Evolutionary conservation across 306 rosid species (phyloP).

Genomic region (Hippophae rhamnoides): DNA sequence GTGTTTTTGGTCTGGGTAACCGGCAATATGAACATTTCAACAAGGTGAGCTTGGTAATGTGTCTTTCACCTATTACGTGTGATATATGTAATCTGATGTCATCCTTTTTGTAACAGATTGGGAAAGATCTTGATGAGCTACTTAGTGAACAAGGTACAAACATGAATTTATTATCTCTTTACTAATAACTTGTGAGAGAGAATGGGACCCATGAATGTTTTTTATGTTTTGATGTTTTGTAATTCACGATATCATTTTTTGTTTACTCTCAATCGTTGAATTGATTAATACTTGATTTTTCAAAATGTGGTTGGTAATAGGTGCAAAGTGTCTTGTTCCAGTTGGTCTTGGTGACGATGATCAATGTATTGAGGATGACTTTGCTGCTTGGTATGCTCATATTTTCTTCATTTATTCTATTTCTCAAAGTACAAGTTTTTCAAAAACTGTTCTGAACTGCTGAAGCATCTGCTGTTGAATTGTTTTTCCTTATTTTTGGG

Average conservation of each 20-base stretch:
- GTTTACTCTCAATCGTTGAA: neutral
- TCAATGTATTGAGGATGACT: slow-evolving; percentile 96
- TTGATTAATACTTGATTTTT: neutral
- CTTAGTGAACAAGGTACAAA: too few relatives aligned
- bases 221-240: too few relatives aligned
- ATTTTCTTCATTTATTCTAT: neutral
- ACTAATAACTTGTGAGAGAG: too few relatives aligned
- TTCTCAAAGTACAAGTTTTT: neutral
- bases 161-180: too few relatives aligned
- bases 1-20: slow-evolving; percentile 94
- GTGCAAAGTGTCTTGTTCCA: slow-evolving; percentile 68
- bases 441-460: too few relatives aligned
- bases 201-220: too few relatives aligned
- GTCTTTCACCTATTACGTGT: too few relatives aligned
- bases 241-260: too few relatives aligned
- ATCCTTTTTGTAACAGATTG: too few relatives aligned
- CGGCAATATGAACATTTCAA: slow-evolving; percentile 98
- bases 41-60: slow-evolving; percentile 40
- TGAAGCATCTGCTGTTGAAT: too few relatives aligned
- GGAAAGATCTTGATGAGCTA: too few relatives aligned
- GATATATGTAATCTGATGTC: too few relatives aligned
- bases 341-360: slow-evolving; percentile 98
- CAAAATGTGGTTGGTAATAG: slow-evolving; percentile 28
- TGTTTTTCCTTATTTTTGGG: slow-evolving; percentile 2
- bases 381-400: slow-evolving; percentile 74